phyloP scores from a whole-genome alignment of 2,329 filamentous ascomycete species.

The Blumeria hordei region DNA sequence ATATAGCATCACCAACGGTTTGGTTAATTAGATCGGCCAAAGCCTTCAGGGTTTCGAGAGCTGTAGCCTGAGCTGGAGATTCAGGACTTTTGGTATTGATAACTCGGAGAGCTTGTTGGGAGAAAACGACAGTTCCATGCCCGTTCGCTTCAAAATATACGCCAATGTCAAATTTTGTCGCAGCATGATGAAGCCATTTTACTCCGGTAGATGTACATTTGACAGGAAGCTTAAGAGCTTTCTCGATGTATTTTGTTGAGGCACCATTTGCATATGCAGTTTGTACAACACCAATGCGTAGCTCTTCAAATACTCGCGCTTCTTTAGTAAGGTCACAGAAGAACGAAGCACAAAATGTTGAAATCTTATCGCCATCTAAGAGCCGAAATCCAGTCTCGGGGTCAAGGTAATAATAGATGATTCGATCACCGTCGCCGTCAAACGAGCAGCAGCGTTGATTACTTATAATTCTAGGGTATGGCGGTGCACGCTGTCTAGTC shows the following conservation, averaged over 20 bases:
- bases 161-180: conserved; percentile 78
- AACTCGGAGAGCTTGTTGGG: conserved; percentile 50
- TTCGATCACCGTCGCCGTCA: conserved; percentile 83
- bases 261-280: conserved; percentile 95
- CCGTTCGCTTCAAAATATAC: conserved; percentile 99
- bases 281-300: conserved; percentile 86
- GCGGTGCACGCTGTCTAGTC: conserved; percentile 79
- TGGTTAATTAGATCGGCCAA: conserved; percentile 90
- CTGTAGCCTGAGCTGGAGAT: conserved; percentile 75
- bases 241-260: conserved; percentile 75
- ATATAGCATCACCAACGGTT: conserved; percentile 86
- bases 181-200: conserved; percentile 95
- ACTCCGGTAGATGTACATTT: conserved; percentile 89
- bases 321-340: conserved; percentile 68
- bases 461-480: conserved; percentile 50
- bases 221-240: conserved; percentile 68
- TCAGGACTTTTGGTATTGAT: conserved; percentile 65
- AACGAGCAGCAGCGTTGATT: conserved; percentile 70
- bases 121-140: conserved; percentile 91
- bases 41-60: conserved; percentile 62
- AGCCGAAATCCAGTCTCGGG: conserved; percentile 67
- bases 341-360: conserved; percentile 79
- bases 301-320: conserved; percentile 52
- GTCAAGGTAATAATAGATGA: conserved; percentile 88
- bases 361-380: conserved; percentile 89